These are phyloP conservation scores for Teratosphaeria viscida DNA, from an alignment of 2,329 filamentous ascomycete species.

Conservation along the genomic window DNA sequence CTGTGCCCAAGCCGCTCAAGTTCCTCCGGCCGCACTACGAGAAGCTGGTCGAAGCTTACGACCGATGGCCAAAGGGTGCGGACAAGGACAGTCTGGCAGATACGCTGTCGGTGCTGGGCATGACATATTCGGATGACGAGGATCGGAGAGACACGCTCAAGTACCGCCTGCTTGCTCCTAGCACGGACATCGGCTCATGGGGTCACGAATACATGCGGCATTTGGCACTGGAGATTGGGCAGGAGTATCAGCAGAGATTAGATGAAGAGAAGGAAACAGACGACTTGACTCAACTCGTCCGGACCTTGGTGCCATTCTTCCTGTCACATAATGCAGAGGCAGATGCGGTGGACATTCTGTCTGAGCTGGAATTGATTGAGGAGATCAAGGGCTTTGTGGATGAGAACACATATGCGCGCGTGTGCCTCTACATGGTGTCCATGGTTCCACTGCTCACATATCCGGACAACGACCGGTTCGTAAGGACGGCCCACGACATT, in stretches of 20 bases:
- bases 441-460: slow-evolving; percentile 98
- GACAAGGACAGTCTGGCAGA: slow-evolving; percentile 88
- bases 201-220: slow-evolving; percentile 97
- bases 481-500: slow-evolving; percentile 83
- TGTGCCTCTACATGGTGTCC: slow-evolving; percentile 96
- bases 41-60: slow-evolving; percentile 75
- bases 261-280: slow-evolving; percentile 73
- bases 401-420: slow-evolving; percentile 82
- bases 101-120: slow-evolving; percentile 91
- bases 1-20: slow-evolving; percentile 95
- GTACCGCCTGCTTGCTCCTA: slow-evolving; percentile 81
- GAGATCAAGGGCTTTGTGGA: slow-evolving; percentile 81
- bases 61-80: slow-evolving; percentile 72
- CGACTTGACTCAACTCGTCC: slow-evolving; percentile 75
- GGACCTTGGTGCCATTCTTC: slow-evolving; percentile 84
- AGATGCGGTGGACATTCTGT: slow-evolving; percentile 92
- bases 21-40: slow-evolving; percentile 96
- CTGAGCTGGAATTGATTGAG: slow-evolving; percentile 95
- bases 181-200: slow-evolving; percentile 91
- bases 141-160: slow-evolving; percentile 92
- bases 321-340: slow-evolving; percentile 96
- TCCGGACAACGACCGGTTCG: slow-evolving; percentile 92
- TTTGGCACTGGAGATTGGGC: slow-evolving; percentile 86
- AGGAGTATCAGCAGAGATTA: slow-evolving; percentile 82
- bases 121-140: slow-evolving; percentile 91